Evolutionary conservation across 805 yeast species (phyloP).

Genomic region (Kluyveromyces wickerhamii): DNA sequence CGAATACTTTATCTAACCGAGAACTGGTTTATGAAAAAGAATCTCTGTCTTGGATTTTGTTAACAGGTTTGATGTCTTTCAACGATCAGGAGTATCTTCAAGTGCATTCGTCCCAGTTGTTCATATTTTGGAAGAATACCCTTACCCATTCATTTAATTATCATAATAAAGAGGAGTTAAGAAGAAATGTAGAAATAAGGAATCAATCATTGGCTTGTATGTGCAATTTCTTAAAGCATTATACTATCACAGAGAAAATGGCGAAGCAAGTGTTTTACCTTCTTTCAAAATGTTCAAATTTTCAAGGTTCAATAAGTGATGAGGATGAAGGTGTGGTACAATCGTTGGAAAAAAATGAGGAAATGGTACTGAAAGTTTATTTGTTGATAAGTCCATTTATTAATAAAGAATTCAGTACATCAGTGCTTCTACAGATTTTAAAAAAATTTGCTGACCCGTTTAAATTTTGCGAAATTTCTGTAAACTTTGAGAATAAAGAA

Average conservation of each 20-base stretch:
- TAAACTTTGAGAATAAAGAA: not conserved
- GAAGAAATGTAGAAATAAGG: constrained; percentile 42
- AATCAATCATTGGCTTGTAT: constrained; percentile 53
- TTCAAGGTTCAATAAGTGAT: constrained; percentile 25
- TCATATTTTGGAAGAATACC: constrained; percentile 56
- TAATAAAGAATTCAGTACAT: constrained; percentile 34
- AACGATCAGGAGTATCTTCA: constrained; percentile 44
- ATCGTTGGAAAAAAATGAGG: constrained; percentile 32
- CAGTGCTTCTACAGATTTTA: constrained; percentile 33
- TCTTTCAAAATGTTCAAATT: constrained; percentile 36
- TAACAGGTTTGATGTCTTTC: constrained; percentile 57
- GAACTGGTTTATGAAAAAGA: constrained; percentile 30
- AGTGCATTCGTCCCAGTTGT: constrained; percentile 49
- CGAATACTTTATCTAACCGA: constrained; percentile 27
- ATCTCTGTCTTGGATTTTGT: constrained; percentile 50
- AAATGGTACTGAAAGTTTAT: constrained; percentile 40
- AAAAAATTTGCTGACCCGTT: constrained; percentile 40
- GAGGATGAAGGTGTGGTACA: constrained; percentile 25
- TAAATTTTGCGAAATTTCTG: not conserved
- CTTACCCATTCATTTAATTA: constrained; percentile 43
- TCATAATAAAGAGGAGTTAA: constrained; percentile 29
- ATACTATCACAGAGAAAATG: constrained; percentile 35
- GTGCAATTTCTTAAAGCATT: constrained; percentile 39
- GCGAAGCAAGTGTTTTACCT: constrained; percentile 40
- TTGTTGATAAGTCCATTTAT: constrained; percentile 29